Base-by-base conservation (phyloP, 495 filamentous ascomycete species). In the Penicillium samsonianum region DNA sequence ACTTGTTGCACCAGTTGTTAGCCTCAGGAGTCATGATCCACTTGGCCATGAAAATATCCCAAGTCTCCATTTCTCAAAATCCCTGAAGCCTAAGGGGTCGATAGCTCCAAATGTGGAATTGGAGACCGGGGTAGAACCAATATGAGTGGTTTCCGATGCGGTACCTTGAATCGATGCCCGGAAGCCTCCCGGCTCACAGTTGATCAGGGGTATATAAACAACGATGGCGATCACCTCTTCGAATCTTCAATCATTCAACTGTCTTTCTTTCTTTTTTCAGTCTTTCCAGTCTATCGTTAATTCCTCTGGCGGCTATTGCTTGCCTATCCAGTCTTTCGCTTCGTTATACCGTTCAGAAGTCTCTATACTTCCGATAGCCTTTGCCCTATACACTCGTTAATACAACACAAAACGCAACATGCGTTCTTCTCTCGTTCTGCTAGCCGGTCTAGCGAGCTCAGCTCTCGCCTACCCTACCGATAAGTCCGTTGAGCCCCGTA, bases 171-270 rank as follows among this genome's bases (percentile, higher is more conserved):
- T 62, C 55, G 55, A 61, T 40, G 16, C 6, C 51, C 49, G 41
- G 33, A 35, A 48, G 37, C 41, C 40, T 53, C 35, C 30, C 50
- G 50, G 40, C 25, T 31, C 16, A 19, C 19, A 20, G 47, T 53
- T 46, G 44, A 57, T 64, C 67, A 74, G 74, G 73, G 74, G 68
- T 77, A 73, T 77, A 77, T 77, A 77, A 74, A 69, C 55, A 65
- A 62, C 31, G 47, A 37, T 44, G 62, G 65, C 62, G 64, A 55
- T 72, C 71, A 53, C 67, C 20, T 53, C 64, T 31, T 48, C 9
- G 17, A 26, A 56, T 58, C 46, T 62, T 67, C 53, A 53, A 46
- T 59, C 51, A 33, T 61, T 62, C 59, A 49, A 53, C 61, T 56
- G 62, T 62, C 59, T 65, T 61, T 64, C 60, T 64, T 58, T 67